phyloP scores from a whole-genome alignment of 75 land plant species.

The Sequoia sempervirens region DNA sequence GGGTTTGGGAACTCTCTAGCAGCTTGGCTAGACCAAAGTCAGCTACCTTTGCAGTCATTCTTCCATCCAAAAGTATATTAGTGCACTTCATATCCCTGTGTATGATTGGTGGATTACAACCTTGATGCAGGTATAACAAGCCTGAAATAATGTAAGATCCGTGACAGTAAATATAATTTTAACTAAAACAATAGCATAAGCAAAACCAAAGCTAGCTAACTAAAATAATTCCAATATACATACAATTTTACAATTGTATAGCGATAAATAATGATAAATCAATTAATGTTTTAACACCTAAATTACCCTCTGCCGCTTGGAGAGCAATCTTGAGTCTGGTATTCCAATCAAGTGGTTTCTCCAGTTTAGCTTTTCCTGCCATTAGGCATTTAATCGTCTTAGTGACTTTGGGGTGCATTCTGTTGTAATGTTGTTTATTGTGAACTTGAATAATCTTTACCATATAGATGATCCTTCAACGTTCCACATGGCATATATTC shows the following conservation, averaged over 20 bases:
- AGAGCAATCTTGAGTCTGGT: conserved; percentile 17
- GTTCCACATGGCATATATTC: conserved; percentile 28
- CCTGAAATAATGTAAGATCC: too few species aligned
- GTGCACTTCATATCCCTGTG: too few species aligned
- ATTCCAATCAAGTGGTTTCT: conserved; percentile 18
- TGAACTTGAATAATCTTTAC: background rate
- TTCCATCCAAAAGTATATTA: background rate
- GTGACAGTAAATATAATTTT: too few species aligned
- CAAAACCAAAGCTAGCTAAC: conserved; percentile 25
- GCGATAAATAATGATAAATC: too few species aligned
- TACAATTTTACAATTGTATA: too few species aligned
- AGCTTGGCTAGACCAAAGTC: conserved; percentile 27
- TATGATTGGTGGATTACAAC: too few species aligned
- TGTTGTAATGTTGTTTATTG: background rate
- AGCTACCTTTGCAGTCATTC: conserved; percentile 20
- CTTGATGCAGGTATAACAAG: too few species aligned
- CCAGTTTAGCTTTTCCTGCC: background rate
- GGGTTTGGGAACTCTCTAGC: conserved; percentile 2
- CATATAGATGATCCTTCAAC: conserved; percentile 25
- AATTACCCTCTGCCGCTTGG: conserved; percentile 21
- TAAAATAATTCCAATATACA: conserved; percentile 17
- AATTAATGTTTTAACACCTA: too few species aligned
- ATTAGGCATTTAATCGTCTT: background rate
- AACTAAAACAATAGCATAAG: conserved; percentile 4
- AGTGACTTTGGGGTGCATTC: background rate